Evolutionary conservation across 148 eudicot genomes (phyloP).

Genomic region (Rhododendron vialii): DNA sequence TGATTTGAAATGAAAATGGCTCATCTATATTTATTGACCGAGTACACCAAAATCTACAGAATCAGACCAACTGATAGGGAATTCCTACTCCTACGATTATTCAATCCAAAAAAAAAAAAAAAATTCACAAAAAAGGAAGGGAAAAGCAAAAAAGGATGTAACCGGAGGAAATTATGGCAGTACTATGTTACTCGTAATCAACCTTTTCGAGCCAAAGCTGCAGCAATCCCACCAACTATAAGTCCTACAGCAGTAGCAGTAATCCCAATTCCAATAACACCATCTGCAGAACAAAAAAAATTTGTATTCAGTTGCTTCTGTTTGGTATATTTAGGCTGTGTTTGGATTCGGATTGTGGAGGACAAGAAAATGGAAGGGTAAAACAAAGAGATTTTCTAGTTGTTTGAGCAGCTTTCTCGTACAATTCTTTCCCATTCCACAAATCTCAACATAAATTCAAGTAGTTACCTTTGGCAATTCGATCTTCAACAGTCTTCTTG

Average conservation of each 20-base stretch:
- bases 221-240: conserved; percentile 82
- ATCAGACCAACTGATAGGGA: background rate
- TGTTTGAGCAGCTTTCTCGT: background rate
- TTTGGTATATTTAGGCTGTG: background rate
- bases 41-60: background rate
- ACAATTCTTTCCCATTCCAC: background rate
- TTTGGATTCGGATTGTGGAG: background rate
- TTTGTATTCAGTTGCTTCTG: background rate
- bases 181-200: background rate
- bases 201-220: conserved; percentile 60
- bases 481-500: conserved; percentile 74
- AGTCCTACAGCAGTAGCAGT: conserved; percentile 88
- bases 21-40: background rate
- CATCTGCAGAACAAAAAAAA: conserved; percentile 46
- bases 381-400: background rate
- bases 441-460: background rate
- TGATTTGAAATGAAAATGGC: background rate
- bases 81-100: background rate
- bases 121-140: too few relatives aligned
- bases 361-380: background rate
- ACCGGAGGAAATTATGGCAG: background rate
- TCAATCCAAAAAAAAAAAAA: background rate
- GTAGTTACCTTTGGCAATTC: conserved; percentile 63
- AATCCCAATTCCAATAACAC: conserved; percentile 82
- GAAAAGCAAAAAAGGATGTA: background rate